Evolutionary conservation across 495 filamentous ascomycete genomes (phyloP), one percentile per base, ranked within the genome.

Genomic region (Daldinia vernicosa): DNA sequence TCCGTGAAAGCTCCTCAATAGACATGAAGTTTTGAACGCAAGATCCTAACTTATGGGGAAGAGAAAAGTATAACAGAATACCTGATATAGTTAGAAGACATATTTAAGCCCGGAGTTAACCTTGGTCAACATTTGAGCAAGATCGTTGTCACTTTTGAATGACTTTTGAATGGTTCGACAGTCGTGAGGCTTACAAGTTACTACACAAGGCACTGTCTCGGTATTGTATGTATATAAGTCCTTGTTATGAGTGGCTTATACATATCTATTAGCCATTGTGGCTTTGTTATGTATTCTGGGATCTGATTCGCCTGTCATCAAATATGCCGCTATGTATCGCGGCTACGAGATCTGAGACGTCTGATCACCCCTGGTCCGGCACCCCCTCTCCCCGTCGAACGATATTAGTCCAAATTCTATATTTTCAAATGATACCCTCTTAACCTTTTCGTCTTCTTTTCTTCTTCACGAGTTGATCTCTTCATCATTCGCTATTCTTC

Each of bases 401-500:
- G 55, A 47, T 39, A 59, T 59, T 60, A 66, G n/a, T 59, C 58
- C 55, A 43, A 53, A 28, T 39, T 58, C 63, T 45, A 35, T 52
- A 37, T 43, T 70, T 57, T 63, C 50, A 51, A 50, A 58, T 32
- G 43, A 45, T 55, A 60, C 53, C 30, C 50, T 56, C 30, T 11
- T 19, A 14, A 14, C 50, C 30, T 70, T 56, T 40, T 35, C 52
- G 37, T 56, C 24, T 47, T 40, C 17, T 56, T 52, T 35, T 54
- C n/a, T n/a, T 37, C 59, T 54, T 24, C 56, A 47, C 17, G 63
- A 72, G 63, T 72, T 72, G 63, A 67, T 72, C 63, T 72, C 58
- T 63, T 8, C 37, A 32, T 51, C 14, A 11, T 47, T 24, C 59
- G 33, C 40, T 60, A 32, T 30, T 45, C 14, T 63, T 54, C 45